Conservation (phyloP, 495 filamentous ascomycete species). For the Penicillium argentinense region DNA sequence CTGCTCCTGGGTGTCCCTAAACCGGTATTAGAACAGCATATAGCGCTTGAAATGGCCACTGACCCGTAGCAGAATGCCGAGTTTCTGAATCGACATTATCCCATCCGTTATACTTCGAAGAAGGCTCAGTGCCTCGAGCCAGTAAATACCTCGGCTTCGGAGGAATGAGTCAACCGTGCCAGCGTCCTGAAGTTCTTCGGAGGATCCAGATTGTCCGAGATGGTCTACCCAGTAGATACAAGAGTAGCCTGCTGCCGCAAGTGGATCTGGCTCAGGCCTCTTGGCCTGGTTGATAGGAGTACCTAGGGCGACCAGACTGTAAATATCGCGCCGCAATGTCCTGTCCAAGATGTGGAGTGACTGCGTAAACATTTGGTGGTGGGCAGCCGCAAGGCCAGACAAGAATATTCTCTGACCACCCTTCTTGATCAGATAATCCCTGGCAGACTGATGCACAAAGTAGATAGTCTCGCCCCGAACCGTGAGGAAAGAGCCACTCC, state of each 20-base stretch:
- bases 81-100: neutral
- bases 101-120: conserved; percentile 8
- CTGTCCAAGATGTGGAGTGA: conserved; percentile 23
- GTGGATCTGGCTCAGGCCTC: conserved; percentile 10
- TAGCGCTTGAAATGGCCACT: neutral
- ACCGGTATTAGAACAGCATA: neutral
- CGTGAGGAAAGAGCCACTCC: conserved; percentile 20
- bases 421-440: conserved; percentile 29
- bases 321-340: conserved; percentile 19
- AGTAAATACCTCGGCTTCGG: conserved; percentile 31
- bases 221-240: conserved; percentile 44
- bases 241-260: conserved; percentile 24
- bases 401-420: conserved; percentile 17
- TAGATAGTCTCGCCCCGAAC: conserved; percentile 27
- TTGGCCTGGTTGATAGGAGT: conserved; percentile 2
- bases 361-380: conserved; percentile 27
- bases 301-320: conserved; percentile 12
- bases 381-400: conserved; percentile 12
- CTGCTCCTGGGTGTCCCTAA: neutral
- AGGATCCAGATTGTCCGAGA: conserved; percentile 16
- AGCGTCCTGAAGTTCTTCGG: neutral
- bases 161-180: conserved; percentile 14
- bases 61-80: neutral
- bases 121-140: conserved; percentile 35
- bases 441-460: conserved; percentile 44